Evolutionary conservation across 305 asterid genomes (phyloP), one percentile per base, ranked within the genome.

Genomic region (Fraxinus dipetala): DNA sequence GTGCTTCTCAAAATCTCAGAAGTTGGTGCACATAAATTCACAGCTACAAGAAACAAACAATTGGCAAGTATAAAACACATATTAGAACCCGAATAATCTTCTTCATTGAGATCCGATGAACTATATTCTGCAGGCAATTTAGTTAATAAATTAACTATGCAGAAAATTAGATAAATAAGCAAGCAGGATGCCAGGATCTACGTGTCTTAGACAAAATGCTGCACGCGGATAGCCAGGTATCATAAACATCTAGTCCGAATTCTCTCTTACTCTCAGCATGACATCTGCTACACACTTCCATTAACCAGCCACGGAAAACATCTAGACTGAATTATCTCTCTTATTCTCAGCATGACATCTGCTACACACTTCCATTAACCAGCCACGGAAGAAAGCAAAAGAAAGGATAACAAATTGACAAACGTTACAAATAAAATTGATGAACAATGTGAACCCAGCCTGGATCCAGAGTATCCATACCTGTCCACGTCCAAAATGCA

Each of bases 71-170:
- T 11, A 28, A 26, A 67, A 28, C 11, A n/a, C 26, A 1, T 32
- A 70, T 16, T 32, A 70, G 76, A 70, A 70, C 24, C 76, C 31
- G 26, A 70, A 31, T 32, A 67, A 65, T 32, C 48, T 61, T 69
- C 43, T 38, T 70, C 36, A 10, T 65, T 75, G 24, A 78, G 61
- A 76, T 48, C 22, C 3, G 2, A 7, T 20, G 34, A 76, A 72
- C 75, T 69, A 56, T 35, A 35, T 20, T 35, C 28, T 11, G 56
- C 14, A 18, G 65, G 34, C 63, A 77, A 69, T 54, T 35, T 70
- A 67, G 76, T 73, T 76, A 73, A 63, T 59, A 77, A 78, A 59
- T 48, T 78, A 67, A 56, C 28, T 56, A 56, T 18, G 67, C 67
- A 56, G 67, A 56, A 28, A 56, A 56, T 1, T 18, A 32, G 76